Evolutionary conservation across 345 rosid species (phyloP).

Genomic region (Eucalyptus tenuipes): DNA sequence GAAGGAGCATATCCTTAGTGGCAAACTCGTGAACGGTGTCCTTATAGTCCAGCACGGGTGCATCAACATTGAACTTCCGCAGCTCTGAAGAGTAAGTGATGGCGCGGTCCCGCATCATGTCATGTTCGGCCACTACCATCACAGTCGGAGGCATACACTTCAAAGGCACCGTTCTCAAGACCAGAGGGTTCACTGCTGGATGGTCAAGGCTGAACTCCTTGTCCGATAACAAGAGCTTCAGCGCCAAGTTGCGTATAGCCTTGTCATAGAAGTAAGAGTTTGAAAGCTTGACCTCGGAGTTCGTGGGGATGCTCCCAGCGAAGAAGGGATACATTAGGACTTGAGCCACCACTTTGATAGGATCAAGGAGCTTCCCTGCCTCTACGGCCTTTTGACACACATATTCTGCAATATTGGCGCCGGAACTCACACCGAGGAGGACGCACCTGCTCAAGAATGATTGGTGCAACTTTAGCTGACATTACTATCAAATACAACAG

Average conservation of each 20-base stretch:
- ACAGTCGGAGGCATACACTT: conserved; percentile 91
- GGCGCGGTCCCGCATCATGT: conserved; percentile 93
- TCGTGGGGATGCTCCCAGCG: conserved; percentile 59
- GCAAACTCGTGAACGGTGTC: conserved; percentile 93
- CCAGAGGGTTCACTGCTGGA: conserved; percentile 75
- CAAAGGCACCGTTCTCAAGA: conserved; percentile 54
- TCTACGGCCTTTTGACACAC: conserved; percentile 71
- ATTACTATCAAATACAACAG: neutral
- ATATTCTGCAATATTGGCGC: conserved; percentile 81
- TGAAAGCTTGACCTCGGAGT: conserved; percentile 72
- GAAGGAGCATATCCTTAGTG: conserved; percentile 77
- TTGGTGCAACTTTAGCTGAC: neutral
- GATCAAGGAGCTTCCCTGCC: conserved; percentile 54
- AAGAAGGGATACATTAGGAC: conserved; percentile 88
- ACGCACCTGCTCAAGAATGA: conserved; percentile 50
- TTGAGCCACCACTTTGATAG: conserved; percentile 90
- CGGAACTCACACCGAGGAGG: conserved; percentile 85
- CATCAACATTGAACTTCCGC: conserved; percentile 73
- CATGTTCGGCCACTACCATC: conserved; percentile 85
- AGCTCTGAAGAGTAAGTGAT: conserved; percentile 78
- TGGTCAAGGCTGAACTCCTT: conserved; percentile 68
- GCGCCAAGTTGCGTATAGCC: conserved; percentile 56
- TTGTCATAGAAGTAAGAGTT: conserved; percentile 86
- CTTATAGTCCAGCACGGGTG: conserved; percentile 84
- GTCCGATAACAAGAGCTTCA: conserved; percentile 75